These are phyloP conservation scores for Melampsora larici-populina DNA, from an alignment of 1,284 basidiomycete species.

Conservation along the genomic window DNA sequence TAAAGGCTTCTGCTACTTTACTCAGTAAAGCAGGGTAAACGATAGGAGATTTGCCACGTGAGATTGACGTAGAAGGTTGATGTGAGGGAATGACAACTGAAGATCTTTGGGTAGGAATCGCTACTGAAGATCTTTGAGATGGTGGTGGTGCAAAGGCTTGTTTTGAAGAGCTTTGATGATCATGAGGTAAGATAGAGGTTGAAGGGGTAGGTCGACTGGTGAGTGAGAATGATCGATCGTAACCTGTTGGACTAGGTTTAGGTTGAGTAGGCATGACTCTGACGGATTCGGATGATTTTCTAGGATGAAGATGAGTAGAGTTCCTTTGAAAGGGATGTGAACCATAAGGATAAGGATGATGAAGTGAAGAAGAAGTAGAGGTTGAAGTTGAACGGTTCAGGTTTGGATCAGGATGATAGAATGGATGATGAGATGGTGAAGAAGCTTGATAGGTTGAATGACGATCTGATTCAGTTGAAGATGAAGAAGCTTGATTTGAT, in stretches of 20 bases:
- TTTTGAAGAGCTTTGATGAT: neutral
- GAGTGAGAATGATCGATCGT: constrained; percentile 38
- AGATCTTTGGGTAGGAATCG: too few relatives aligned
- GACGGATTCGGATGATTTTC: constrained; percentile 42
- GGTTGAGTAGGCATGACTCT: constrained; percentile 39
- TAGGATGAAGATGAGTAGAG: constrained; percentile 8
- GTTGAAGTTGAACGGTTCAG: constrained; percentile 4
- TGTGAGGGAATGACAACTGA: constrained; percentile 50
- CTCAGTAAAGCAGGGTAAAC: constrained; percentile 94
- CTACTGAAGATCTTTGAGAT: neutral
- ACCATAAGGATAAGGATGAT: neutral
- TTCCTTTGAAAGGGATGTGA: neutral
- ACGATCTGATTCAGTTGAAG: neutral
- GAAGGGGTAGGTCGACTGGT: constrained; percentile 8
- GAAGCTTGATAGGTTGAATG: neutral
- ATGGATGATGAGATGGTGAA: neutral
- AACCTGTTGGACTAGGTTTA: neutral
- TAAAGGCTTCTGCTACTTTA: constrained; percentile 88
- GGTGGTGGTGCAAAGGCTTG: neutral
- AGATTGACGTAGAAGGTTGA: neutral
- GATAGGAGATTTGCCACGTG: constrained; percentile 60
- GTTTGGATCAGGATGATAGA: neutral
- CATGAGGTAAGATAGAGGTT: neutral
- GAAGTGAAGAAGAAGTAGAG: neutral
- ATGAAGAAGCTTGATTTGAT: neutral